Conservation (phyloP, 2,329 filamentous ascomycete genomes). For the Penicillium sp. region DNA sequence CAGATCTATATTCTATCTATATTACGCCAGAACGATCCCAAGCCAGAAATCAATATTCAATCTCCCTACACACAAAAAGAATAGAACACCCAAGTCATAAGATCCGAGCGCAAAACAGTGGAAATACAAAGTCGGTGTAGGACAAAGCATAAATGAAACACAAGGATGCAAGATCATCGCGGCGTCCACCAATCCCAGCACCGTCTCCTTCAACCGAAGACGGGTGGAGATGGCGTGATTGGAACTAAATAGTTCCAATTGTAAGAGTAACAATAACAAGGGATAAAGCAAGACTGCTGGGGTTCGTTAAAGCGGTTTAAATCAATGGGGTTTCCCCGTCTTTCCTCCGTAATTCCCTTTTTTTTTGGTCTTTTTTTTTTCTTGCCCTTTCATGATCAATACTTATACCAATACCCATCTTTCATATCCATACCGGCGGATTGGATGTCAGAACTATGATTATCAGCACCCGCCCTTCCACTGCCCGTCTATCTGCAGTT, state of each 20-base stretch:
- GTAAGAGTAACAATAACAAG: not conserved
- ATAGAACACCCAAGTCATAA: not conserved
- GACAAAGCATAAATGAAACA: constrained; percentile 3
- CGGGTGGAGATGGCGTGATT: constrained; percentile 28
- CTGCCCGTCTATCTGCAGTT: not conserved
- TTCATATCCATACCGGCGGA: not conserved
- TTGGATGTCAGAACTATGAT: not conserved
- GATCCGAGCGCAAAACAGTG: not conserved
- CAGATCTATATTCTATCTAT: not conserved
- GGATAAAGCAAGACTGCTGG: not conserved
- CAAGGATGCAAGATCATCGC: constrained; percentile 12
- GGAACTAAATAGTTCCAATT: constrained; percentile 29
- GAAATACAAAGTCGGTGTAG: constrained; percentile 13
- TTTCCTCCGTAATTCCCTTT: not conserved
- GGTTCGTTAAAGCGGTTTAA: not conserved
- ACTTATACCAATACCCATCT: not conserved
- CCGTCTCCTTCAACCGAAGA: not conserved
- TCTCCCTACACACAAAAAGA: constrained; percentile 14
- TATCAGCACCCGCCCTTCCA: not conserved
- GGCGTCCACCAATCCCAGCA: constrained; percentile 16
- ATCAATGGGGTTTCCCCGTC: not conserved
- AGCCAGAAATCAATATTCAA: not conserved
- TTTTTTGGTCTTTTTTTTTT: not conserved
- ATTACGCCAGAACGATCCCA: not conserved
- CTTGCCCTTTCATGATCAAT: not conserved